phyloP scores from a whole-genome alignment of 495 filamentous ascomycete species.

The Hyaloscypha hepaticicola region DNA sequence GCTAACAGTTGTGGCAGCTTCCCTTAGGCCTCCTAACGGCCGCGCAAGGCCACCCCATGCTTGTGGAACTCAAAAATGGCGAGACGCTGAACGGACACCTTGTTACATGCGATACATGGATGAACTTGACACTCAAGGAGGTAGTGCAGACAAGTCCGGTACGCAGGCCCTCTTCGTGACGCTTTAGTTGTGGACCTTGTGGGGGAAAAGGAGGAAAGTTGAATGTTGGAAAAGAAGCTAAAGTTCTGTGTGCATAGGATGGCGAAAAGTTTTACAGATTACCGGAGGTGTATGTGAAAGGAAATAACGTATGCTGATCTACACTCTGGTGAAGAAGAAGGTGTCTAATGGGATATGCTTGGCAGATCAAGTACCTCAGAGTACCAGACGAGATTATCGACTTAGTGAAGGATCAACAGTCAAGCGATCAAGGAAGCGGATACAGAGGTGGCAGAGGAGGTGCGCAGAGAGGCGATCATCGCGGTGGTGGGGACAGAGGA shows the following conservation, averaged over 20 bases:
- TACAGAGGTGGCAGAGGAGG: constrained; percentile 62
- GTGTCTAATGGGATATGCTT: constrained; percentile 2
- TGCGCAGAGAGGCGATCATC: constrained; percentile 58
- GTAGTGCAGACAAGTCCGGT: constrained; percentile 94
- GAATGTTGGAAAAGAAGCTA: constrained; percentile 10
- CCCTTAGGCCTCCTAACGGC: constrained; percentile 91
- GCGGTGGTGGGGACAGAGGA: constrained; percentile 51
- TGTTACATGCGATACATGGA: constrained; percentile 97
- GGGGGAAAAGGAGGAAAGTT: background rate
- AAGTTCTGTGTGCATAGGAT: constrained; percentile 48
- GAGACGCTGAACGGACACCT: constrained; percentile 96
- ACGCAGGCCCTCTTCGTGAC: constrained; percentile 24
- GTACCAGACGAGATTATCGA: constrained; percentile 96
- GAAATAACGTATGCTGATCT: constrained; percentile 76
- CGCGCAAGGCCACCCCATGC: constrained; percentile 97
- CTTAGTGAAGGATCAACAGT: constrained; percentile 85
- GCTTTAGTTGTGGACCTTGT: background rate
- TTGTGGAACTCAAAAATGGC: constrained; percentile 98
- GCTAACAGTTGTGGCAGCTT: constrained; percentile 52
- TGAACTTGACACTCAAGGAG: constrained; percentile 96
- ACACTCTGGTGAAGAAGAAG: background rate
- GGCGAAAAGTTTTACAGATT: constrained; percentile 90
- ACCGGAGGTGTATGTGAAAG: constrained; percentile 92
- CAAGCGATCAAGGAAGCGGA: constrained; percentile 55
- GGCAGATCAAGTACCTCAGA: constrained; percentile 95